Conservation (phyloP, 2,329 filamentous ascomycete genomes). For the Verticillium dahliae region DNA sequence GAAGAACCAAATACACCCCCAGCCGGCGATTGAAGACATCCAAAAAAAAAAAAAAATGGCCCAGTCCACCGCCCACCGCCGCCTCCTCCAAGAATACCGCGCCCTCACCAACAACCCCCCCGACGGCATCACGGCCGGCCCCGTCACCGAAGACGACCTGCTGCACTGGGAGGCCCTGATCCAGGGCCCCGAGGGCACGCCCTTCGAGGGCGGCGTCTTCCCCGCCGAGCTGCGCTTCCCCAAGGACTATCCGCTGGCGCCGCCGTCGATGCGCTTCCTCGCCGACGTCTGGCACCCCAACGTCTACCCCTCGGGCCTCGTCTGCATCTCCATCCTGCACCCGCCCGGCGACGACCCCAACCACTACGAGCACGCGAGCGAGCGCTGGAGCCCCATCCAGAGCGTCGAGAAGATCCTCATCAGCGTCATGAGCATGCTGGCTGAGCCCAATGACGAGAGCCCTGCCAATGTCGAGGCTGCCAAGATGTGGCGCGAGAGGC, state of each 20-base stretch:
- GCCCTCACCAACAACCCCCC: constrained; percentile 88
- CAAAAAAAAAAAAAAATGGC: constrained; percentile 46
- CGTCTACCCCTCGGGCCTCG: constrained; percentile 89
- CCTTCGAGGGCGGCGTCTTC: constrained; percentile 93
- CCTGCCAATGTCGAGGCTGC: constrained; percentile 95
- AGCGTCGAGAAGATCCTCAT: constrained; percentile 97
- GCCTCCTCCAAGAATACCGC: constrained; percentile 94
- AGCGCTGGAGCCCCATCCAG: constrained; percentile 95
- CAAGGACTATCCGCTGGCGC: constrained; percentile 92
- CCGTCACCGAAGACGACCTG: constrained; percentile 88
- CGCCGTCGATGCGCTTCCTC: constrained; percentile 92
- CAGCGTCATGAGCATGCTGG: constrained; percentile 96
- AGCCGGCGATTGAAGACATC: too few species aligned
- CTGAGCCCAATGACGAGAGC: constrained; percentile 94
- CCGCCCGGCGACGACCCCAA: constrained; percentile 95
- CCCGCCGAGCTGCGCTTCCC: constrained; percentile 93
- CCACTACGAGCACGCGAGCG: constrained; percentile 93
- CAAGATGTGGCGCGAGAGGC: constrained; percentile 87
- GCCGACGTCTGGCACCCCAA: constrained; percentile 87
- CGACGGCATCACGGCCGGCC: constrained; percentile 95
- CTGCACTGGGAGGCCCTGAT: constrained; percentile 96
- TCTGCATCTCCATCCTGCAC: constrained; percentile 98
- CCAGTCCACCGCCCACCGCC: constrained; percentile 60
- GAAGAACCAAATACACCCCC: background rate
- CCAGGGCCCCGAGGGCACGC: constrained; percentile 89